A percentile compares a stretch with the other conserved stretches of the same genome.
These are phyloP conservation scores for Alternaria solani DNA, from an alignment of 2,329 filamentous ascomycete genomes.

Conservation along the genomic window DNA sequence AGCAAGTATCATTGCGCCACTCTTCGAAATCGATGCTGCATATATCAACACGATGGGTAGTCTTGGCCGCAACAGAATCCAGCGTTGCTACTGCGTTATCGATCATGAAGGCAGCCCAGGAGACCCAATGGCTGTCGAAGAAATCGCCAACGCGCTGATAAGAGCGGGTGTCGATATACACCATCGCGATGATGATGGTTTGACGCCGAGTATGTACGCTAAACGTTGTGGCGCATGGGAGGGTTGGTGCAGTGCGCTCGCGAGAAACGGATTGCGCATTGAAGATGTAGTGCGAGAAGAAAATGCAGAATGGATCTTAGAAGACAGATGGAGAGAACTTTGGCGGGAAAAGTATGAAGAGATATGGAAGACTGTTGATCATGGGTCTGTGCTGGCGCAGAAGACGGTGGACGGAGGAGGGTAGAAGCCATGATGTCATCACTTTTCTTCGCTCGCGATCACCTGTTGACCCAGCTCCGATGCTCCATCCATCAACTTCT, in stretches of 20 bases:
- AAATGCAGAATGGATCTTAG: constrained; percentile 8
- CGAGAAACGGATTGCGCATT: constrained; percentile 3
- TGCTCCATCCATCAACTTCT: background rate
- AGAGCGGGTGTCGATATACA: constrained; percentile 2
- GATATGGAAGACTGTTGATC: background rate
- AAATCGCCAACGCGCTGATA: constrained; percentile 6
- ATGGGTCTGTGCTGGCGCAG: background rate
- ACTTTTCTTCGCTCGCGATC: background rate
- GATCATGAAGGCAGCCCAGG: background rate
- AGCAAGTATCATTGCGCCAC: constrained; percentile 1
- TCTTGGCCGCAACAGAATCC: constrained; percentile 9
- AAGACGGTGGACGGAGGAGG: background rate
- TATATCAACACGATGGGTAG: constrained; percentile 6
- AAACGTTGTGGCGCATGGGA: constrained; percentile 4
- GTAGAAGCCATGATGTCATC: constrained; percentile 21
- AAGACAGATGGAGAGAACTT: background rate
- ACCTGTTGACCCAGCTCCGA: background rate
- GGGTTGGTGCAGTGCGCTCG: constrained; percentile 15
- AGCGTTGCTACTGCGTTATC: background rate
- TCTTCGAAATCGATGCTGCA: background rate
- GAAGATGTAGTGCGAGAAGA: constrained; percentile 9
- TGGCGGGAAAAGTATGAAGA: constrained; percentile 7
- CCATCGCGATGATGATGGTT: background rate
- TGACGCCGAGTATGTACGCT: constrained; percentile 13
- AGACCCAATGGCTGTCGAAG: background rate